A percentile compares a stretch with the other conserved stretches of the same genome.
phyloP scores from a whole-genome alignment of 352 stramenopile species.

The Phytopythium vexans region DNA sequence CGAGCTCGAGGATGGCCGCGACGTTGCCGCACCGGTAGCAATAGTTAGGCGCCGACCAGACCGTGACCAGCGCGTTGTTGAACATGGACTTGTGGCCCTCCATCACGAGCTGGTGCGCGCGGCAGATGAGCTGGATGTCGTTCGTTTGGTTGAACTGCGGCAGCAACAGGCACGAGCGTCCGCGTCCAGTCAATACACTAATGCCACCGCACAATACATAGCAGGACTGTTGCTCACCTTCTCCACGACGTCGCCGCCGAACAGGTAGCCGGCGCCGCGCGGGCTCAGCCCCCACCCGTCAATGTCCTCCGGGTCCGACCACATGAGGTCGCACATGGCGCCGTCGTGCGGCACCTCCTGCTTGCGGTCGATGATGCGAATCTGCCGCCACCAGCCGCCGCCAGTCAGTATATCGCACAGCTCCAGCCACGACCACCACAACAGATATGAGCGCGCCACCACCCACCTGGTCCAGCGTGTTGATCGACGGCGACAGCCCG shows the following conservation, averaged over 20 bases:
- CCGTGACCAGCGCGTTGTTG: slow-evolving; percentile 96
- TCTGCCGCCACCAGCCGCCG: slow-evolving; percentile 16
- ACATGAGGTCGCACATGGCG: slow-evolving; percentile 98
- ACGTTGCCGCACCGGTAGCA: slow-evolving; percentile 99
- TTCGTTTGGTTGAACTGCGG: slow-evolving; percentile 97
- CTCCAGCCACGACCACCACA: background rate
- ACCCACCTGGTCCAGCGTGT: slow-evolving; percentile 84
- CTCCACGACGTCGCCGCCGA: slow-evolving; percentile 97
- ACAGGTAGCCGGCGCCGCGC: slow-evolving; percentile 97
- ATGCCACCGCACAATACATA: background rate
- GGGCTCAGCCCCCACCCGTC: slow-evolving; percentile 98
- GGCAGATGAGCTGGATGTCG: slow-evolving; percentile 96
- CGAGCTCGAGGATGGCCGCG: slow-evolving; percentile 97
- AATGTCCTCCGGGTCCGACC: slow-evolving; percentile 96
- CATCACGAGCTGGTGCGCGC: slow-evolving; percentile 97
- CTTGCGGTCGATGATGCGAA: slow-evolving; percentile 94
- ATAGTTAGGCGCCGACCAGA: slow-evolving; percentile 99
- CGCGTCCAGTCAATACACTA: background rate
- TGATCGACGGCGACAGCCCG: slow-evolving; percentile 93
- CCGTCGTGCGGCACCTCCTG: slow-evolving; percentile 99
- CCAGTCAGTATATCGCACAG: slow-evolving; percentile 1
- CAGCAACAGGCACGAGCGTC: slow-evolving; percentile 6
- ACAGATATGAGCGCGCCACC: background rate
- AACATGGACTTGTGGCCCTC: slow-evolving; percentile 95
- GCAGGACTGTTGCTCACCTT: slow-evolving; percentile 51